Conservation (phyloP, 805 yeast genomes). For the Lachancea mirantina region DNA sequence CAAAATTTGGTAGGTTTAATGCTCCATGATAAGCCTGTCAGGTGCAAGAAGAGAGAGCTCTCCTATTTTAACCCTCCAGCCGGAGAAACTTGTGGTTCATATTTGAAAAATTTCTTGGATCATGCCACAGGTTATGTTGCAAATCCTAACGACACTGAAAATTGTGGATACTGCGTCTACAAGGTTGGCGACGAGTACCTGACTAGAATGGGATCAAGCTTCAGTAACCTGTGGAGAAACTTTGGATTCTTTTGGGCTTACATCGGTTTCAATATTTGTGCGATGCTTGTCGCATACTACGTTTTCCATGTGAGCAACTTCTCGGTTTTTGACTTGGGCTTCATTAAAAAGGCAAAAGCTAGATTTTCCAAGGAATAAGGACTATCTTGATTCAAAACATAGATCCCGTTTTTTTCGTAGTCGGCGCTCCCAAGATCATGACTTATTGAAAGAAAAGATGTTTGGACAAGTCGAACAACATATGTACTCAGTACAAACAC, state of each 20-base stretch:
- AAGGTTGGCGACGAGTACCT: conserved; percentile 45
- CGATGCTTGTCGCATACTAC: conserved; percentile 33
- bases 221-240: conserved; percentile 54
- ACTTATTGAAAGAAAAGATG: too few relatives aligned
- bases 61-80: conserved; percentile 45
- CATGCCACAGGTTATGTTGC: conserved; percentile 47
- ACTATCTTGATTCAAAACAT: neutral
- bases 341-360: conserved; percentile 3
- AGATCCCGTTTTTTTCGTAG: neutral
- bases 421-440: too few relatives aligned
- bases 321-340: conserved; percentile 9
- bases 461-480: too few relatives aligned
- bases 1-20: conserved; percentile 45
- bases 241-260: conserved; percentile 56
- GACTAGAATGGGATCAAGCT: conserved; percentile 37
- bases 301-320: conserved; percentile 21
- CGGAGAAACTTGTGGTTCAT: conserved; percentile 61
- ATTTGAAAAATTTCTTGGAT: conserved; percentile 38
- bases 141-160: conserved; percentile 42
- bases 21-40: conserved; percentile 45
- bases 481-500: too few relatives aligned
- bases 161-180: conserved; percentile 46
- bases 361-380: conserved; percentile 1
- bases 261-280: conserved; percentile 44
- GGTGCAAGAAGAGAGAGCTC: conserved; percentile 44